These are phyloP conservation scores for Plantago elongata DNA, from an alignment of 257 asterid species.

Conservation along the genomic window DNA sequence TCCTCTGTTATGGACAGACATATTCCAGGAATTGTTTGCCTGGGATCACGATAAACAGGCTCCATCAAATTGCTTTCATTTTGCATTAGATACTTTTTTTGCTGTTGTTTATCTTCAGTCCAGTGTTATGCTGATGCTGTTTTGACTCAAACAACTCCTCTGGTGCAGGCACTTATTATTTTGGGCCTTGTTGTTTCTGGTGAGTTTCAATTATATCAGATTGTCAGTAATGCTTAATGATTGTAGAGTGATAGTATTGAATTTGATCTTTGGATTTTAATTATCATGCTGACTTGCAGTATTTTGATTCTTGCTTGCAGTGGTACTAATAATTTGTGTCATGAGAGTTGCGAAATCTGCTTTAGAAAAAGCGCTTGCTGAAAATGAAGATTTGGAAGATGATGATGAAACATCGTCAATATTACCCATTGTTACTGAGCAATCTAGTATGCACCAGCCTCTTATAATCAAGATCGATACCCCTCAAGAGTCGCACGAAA, in stretches of 20 bases:
- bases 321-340: slow-evolving; percentile 48
- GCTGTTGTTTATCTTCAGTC: background rate
- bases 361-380: slow-evolving; percentile 75
- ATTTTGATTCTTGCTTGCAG: slow-evolving; percentile 39
- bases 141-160: slow-evolving; percentile 23
- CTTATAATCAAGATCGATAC: slow-evolving; percentile 65
- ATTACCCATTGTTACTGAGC: slow-evolving; percentile 38
- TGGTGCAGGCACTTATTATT: slow-evolving; percentile 65
- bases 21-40: no score
- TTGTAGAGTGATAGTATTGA: slow-evolving; percentile 5
- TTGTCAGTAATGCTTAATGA: background rate
- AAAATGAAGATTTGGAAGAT: slow-evolving; percentile 48
- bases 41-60: no score
- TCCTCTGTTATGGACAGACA: no score
- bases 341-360: slow-evolving; percentile 75
- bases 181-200: slow-evolving; percentile 79
- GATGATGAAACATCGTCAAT: slow-evolving; percentile 33
- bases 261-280: slow-evolving; percentile 4
- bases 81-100: background rate
- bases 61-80: no score
- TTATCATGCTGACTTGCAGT: background rate
- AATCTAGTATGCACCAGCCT: slow-evolving; percentile 54
- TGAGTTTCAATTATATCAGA: slow-evolving; percentile 32
- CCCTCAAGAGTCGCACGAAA: slow-evolving; percentile 47
- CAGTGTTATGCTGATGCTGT: slow-evolving; percentile 4